Conservation (phyloP, 1,139 yeast species). For the Candida glucosophila region DNA sequence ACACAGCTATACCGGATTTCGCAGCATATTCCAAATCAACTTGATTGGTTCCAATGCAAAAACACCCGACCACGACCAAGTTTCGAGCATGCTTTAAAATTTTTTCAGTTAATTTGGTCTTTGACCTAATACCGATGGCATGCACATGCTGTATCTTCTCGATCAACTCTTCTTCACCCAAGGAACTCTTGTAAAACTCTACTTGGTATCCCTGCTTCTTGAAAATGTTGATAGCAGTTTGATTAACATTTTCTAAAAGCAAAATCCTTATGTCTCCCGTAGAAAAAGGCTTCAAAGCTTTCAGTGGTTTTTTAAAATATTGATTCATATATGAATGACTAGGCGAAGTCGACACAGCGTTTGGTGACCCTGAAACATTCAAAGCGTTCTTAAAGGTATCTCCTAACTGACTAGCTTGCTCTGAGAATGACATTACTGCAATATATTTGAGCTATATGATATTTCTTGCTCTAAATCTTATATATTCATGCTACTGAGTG, state of each 20-base stretch:
- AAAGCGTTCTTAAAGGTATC: constrained; percentile 47
- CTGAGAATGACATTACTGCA: no score
- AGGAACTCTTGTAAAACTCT: constrained; percentile 82
- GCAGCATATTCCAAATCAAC: constrained; percentile 93
- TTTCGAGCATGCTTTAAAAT: constrained; percentile 81
- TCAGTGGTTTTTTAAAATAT: constrained; percentile 43
- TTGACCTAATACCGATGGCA: constrained; percentile 96
- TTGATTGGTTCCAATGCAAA: constrained; percentile 99
- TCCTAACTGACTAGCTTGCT: constrained; percentile 67
- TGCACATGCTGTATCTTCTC: constrained; percentile 91
- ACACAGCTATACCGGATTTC: constrained; percentile 86
- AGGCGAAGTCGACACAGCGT: constrained; percentile 75
- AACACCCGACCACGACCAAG: constrained; percentile 89
- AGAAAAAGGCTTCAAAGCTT: constrained; percentile 78
- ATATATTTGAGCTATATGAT: no score
- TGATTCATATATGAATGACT: constrained; percentile 44
- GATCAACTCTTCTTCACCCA: constrained; percentile 88
- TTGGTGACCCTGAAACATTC: constrained; percentile 47
- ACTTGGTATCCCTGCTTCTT: constrained; percentile 92
- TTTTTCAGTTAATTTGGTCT: constrained; percentile 78
- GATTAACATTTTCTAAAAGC: constrained; percentile 84
- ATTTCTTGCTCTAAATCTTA: no score
- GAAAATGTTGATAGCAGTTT: constrained; percentile 83
- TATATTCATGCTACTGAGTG: no score
- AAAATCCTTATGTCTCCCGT: constrained; percentile 90